phyloP scores from a whole-genome alignment of 441 rosid species.

The Geranium incanum region DNA sequence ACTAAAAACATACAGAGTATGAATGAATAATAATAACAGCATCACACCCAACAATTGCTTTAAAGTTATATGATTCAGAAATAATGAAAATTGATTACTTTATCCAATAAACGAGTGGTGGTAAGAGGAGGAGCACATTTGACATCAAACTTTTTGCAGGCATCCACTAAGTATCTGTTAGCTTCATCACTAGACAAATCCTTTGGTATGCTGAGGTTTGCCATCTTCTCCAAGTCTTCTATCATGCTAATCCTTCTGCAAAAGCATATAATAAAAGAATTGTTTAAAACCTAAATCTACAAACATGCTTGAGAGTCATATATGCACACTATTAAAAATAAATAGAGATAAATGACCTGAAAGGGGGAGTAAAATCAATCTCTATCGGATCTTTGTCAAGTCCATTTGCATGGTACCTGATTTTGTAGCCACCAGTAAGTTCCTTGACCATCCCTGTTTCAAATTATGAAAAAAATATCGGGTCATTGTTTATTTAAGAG shows the following conservation, averaged over 20 bases:
- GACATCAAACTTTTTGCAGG: constrained; percentile 55
- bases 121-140: constrained; percentile 86
- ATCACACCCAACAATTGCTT: background rate
- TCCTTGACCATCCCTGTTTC: constrained; percentile 72
- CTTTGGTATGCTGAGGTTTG: constrained; percentile 63
- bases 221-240: constrained; percentile 64
- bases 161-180: constrained; percentile 54
- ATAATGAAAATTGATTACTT: constrained; percentile 31
- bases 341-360: constrained; percentile 40
- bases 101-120: constrained; percentile 65
- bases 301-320: background rate
- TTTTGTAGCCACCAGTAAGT: constrained; percentile 73
- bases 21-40: background rate
- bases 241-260: constrained; percentile 78
- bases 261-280: constrained; percentile 12
- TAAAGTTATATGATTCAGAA: too few relatives aligned
- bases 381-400: constrained; percentile 70
- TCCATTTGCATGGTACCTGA: constrained; percentile 69
- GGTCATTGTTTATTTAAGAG: background rate
- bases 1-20: too few relatives aligned
- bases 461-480: background rate
- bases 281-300: constrained; percentile 1
- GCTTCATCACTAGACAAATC: constrained; percentile 65
- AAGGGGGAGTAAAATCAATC: constrained; percentile 85
- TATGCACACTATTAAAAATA: background rate